Base-by-base conservation (phyloP, 140 eudicot species). In the Senecio squalidus region DNA sequence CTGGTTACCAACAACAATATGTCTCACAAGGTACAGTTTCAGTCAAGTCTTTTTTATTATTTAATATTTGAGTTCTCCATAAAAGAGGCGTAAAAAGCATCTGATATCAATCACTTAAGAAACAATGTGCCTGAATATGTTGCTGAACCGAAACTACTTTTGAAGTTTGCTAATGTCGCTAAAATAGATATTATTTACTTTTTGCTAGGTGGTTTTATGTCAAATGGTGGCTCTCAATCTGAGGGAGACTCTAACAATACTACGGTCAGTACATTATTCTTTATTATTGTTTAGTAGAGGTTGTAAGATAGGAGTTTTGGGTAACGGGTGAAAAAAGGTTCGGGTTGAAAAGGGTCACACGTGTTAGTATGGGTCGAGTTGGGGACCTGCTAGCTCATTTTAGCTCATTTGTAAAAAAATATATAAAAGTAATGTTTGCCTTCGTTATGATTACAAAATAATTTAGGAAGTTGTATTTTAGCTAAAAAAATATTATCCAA, bases 221-320 rank as follows among this genome's bases (percentile, higher is more conserved):
- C 89, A 30, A 89, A 89, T 80, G 89, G 95, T 66, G 79, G 84
- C 63, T 80, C 84, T 55, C 96, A 80, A 58, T 56, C 94, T 76
- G 97, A 89, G 57, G 97, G 86, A 68, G 94, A 89, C 60, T 77
- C 89, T 63, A 75, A 76, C 18, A 89, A 89, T 58, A 85, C 97
- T 10, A 89, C 97, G 58, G 97, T 89, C 58, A 49, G 95, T 69
- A 36, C 21, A 17, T 21, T 38, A n/a, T 38, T 16, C 17, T 49
- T 9, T 11, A 16, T n/a, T n/a, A n/a, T n/a, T n/a, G n/a, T n/a
- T n/a, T n/a, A n/a, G n/a, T n/a, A n/a, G n/a, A n/a, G n/a, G n/a
- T n/a, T n/a, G n/a, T n/a, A n/a, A n/a, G n/a, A n/a, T n/a, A n/a
- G n/a, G n/a, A n/a, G n/a, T n/a, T n/a, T n/a, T n/a, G n/a, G n/a